These are phyloP conservation scores for Falciphora oryzae DNA, from an alignment of 2,329 filamentous ascomycete genomes.

Conservation along the genomic window DNA sequence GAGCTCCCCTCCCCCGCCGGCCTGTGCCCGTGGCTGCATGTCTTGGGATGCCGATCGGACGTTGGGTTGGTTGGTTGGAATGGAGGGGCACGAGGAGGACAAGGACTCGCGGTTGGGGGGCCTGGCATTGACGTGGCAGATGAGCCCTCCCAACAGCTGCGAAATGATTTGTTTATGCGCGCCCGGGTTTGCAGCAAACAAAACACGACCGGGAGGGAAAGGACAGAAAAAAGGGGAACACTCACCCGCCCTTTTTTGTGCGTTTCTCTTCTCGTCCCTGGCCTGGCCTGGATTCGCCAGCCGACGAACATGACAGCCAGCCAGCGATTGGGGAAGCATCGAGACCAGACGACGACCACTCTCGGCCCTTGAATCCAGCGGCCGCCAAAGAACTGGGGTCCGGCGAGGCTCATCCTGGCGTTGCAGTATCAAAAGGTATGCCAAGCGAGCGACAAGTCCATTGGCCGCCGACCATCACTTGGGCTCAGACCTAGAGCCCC, in stretches of 20 bases:
- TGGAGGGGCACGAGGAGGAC: not conserved
- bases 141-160: not conserved
- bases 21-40: not conserved
- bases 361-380: too few relatives aligned
- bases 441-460: too few relatives aligned
- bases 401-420: too few relatives aligned
- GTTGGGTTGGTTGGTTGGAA: not conserved
- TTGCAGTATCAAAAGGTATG: too few relatives aligned
- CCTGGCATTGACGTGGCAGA: conserved; percentile 9
- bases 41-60: not conserved
- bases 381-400: too few relatives aligned
- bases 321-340: too few relatives aligned
- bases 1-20: not conserved
- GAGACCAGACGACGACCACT: not conserved
- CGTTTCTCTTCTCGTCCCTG: not conserved
- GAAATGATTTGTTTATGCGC: conserved; percentile 1
- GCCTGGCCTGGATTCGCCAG: not conserved
- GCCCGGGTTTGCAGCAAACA: not conserved
- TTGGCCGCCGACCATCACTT: too few relatives aligned
- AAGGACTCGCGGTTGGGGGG: too few relatives aligned
- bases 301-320: too few relatives aligned
- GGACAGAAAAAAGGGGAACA: not conserved
- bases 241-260: not conserved
- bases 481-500: not conserved
- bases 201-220: not conserved